Evolutionary conservation across 495 filamentous ascomycete species (phyloP), one percentile per base, ranked within the genome.

Genomic region (Hyaloscypha bicolor): DNA sequence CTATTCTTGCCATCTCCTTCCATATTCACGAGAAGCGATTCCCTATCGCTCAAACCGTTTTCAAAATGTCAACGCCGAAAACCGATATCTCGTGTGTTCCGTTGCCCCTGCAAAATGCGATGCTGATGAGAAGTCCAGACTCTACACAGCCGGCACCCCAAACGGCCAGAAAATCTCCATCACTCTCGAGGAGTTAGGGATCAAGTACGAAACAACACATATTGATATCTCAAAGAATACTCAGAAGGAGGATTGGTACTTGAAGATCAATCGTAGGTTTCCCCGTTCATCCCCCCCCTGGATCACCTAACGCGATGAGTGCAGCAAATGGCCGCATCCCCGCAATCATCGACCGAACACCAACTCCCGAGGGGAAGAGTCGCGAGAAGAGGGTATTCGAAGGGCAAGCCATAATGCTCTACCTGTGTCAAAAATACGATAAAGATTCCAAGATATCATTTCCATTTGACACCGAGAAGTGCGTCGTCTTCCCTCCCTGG

Each of bases 321-420:
- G 45, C 29, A 68, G 68, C 93, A 60, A 97, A 97, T 73, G 93
- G 94, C 69, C 92, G 94, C 63, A 96, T 97, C 72, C 94, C 94
- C 29, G 93, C 93, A 8, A 74, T 97, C 25, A 91, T 90, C 35
- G 94, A 97, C 75, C 53, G 42, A 22, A 68, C 65, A 5, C 85
- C 82, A 16, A 84, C 86, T 69, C 65, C 76, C 1, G 90, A 94
- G 71, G 91, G 92, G 63, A 81, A 89, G 68, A 79, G 79, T 35
- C 91, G 93, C 75, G 80, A 83, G 25, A 68, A 68, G 52, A 9
- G 64, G 5, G 71, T 97, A 4, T 97, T 96, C 72, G 94, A 97
- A 77, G 91, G 87, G 64, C 91, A 89, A 60, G 81, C 89, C 63
- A 96, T 97, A 74, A 80, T 97, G 82, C 87, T 93, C 69, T 97